phyloP scores from a whole-genome alignment of 2,329 filamentous ascomycete genomes.

The Aspergillus novofumigatus region DNA sequence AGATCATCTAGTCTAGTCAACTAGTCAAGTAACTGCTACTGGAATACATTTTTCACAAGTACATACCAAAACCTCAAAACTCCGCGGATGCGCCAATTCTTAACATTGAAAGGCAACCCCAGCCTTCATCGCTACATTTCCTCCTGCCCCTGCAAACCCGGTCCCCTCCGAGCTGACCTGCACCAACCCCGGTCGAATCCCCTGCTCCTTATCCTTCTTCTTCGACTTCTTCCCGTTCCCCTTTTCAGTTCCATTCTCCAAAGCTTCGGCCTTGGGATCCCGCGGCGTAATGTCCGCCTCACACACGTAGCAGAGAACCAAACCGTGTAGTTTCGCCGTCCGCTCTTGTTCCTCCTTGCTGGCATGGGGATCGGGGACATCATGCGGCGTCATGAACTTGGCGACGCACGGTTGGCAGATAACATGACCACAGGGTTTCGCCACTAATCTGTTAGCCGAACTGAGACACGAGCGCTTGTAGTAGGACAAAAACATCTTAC shows the following conservation, averaged over 20 bases:
- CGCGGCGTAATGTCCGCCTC: constrained; percentile 65
- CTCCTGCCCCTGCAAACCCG: constrained; percentile 84
- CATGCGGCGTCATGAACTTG: constrained; percentile 68
- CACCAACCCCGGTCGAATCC: constrained; percentile 67
- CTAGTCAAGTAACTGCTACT: not conserved
- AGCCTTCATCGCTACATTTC: constrained; percentile 72
- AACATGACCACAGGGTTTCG: constrained; percentile 88
- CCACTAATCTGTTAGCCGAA: constrained; percentile 44
- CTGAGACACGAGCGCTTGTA: not conserved
- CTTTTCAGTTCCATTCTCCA: constrained; percentile 9
- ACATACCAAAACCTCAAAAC: not conserved
- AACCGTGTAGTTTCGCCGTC: constrained; percentile 34
- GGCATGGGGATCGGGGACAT: constrained; percentile 58
- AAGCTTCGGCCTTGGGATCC: constrained; percentile 25
- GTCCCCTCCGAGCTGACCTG: constrained; percentile 82
- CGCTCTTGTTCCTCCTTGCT: constrained; percentile 45
- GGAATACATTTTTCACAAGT: not conserved
- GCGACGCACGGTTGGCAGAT: constrained; percentile 79
- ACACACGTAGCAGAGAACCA: constrained; percentile 77
- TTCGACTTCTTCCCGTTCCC: constrained; percentile 31
- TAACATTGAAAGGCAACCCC: constrained; percentile 81
- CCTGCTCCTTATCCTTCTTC: constrained; percentile 46
- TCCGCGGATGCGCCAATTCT: constrained; percentile 8
- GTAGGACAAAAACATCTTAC: constrained; percentile 29
- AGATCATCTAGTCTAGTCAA: not conserved